Conservation (phyloP, 2,329 filamentous ascomycete species). For the Lachnellula arida region DNA sequence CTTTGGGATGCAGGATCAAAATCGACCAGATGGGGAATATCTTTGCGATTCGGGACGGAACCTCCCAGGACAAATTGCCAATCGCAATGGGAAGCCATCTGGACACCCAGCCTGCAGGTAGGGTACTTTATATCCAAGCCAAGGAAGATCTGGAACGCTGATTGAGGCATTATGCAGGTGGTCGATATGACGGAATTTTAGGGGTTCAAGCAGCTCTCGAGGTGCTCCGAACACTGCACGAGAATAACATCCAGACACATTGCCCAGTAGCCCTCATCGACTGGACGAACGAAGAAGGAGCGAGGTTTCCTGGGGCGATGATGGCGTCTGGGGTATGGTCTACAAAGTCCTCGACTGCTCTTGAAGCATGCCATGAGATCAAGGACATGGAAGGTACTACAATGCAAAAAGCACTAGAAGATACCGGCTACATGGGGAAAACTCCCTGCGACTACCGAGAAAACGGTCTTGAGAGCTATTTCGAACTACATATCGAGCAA, state of each 20-base stretch:
- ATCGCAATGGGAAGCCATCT: slow-evolving; percentile 68
- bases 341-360: slow-evolving; percentile 47
- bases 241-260: slow-evolving; percentile 62
- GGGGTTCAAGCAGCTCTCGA: slow-evolving; percentile 69
- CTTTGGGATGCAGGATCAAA: slow-evolving; percentile 60
- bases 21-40: slow-evolving; percentile 71
- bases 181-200: slow-evolving; percentile 73
- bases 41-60: slow-evolving; percentile 65
- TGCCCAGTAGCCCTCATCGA: slow-evolving; percentile 51
- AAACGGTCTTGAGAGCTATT: slow-evolving; percentile 66
- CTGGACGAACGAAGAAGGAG: slow-evolving; percentile 61
- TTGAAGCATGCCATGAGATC: slow-evolving; percentile 57
- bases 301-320: slow-evolving; percentile 64
- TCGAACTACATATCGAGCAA: slow-evolving; percentile 71
- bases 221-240: slow-evolving; percentile 61
- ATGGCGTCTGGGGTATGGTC: slow-evolving; percentile 70
- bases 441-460: slow-evolving; percentile 51
- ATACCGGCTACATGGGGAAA: slow-evolving; percentile 66
- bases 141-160: not conserved
- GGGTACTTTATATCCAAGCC: not conserved
- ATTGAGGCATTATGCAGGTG: slow-evolving; percentile 6
- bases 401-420: slow-evolving; percentile 42
- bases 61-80: slow-evolving; percentile 48
- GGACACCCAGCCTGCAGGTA: slow-evolving; percentile 56
- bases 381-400: slow-evolving; percentile 39